These are phyloP conservation scores for Neostapfia colusana DNA, from an alignment of 176 grass and related monocot genomes.

Conservation along the genomic window DNA sequence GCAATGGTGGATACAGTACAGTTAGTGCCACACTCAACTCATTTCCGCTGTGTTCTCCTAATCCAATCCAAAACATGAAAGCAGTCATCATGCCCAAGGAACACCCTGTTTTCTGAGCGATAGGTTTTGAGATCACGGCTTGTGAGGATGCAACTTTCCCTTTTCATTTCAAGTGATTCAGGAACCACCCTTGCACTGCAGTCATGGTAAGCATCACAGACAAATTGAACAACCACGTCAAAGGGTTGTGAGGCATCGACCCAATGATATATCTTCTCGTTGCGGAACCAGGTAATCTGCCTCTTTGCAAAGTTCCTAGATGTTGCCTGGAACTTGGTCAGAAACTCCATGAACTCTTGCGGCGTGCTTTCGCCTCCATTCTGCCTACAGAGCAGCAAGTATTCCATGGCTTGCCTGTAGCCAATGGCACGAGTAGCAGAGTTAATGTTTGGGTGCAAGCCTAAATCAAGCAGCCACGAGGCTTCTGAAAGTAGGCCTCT, in stretches of 20 bases:
- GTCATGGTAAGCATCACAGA: not conserved
- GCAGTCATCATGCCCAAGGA: not conserved
- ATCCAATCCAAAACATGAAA: not conserved
- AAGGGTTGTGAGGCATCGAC: not conserved
- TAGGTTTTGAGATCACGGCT: not conserved
- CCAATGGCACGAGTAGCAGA: not conserved
- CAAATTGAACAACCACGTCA: not conserved
- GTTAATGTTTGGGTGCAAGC: not conserved
- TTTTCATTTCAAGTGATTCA: not conserved
- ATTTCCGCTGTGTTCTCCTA: not conserved
- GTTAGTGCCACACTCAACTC: not conserved
- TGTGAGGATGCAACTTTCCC: not conserved
- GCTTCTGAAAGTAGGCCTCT: constrained; percentile 73
- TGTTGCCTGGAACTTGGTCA: not conserved
- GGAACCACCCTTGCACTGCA: not conserved
- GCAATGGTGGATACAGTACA: no score
- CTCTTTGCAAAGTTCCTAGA: not conserved
- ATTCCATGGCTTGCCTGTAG: no score
- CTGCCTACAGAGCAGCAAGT: no score
- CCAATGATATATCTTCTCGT: not conserved
- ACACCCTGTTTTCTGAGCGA: not conserved
- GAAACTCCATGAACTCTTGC: not conserved
- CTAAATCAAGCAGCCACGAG: constrained; percentile 50
- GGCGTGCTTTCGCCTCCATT: no score
- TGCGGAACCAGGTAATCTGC: not conserved